Percentiles rank a stretch among this genome's conserved stretches.
Evolutionary conservation across 1,139 yeast species (phyloP).

Genomic region (Debaryomyces singareniensis): DNA sequence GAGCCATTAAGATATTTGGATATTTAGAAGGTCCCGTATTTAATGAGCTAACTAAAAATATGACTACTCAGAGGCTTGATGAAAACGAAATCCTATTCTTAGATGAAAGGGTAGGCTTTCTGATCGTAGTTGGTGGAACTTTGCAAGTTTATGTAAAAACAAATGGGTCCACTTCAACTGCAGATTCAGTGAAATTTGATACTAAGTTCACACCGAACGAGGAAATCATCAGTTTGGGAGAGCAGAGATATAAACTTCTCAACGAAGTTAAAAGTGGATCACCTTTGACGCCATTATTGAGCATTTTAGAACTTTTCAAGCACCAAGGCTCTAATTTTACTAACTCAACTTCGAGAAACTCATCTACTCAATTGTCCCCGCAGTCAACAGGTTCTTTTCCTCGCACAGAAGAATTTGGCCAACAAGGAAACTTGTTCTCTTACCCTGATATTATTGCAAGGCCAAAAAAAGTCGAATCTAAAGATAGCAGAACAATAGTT

Average conservation of each 20-base stretch:
- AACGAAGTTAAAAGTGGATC: constrained; percentile 84
- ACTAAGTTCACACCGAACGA: constrained; percentile 24
- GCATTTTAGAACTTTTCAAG: constrained; percentile 67
- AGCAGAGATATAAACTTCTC: constrained; percentile 62
- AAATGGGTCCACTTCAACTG: constrained; percentile 16
- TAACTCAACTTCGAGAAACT: not conserved
- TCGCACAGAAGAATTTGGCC: not conserved
- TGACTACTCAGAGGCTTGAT: constrained; percentile 82
- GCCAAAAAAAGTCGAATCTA: constrained; percentile 34
- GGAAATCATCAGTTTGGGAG: constrained; percentile 39
- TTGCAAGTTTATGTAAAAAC: constrained; percentile 71
- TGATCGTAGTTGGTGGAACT: constrained; percentile 91
- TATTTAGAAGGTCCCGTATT: constrained; percentile 86
- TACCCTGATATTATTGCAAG: constrained; percentile 50
- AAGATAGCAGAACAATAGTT: constrained; percentile 50
- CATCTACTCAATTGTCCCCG: not conserved
- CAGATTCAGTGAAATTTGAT: constrained; percentile 21
- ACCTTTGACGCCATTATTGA: constrained; percentile 77
- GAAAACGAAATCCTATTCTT: constrained; percentile 70
- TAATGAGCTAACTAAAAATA: constrained; percentile 84
- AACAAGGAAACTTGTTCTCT: not conserved
- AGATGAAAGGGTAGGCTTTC: constrained; percentile 75
- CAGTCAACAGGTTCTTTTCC: not conserved
- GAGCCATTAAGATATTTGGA: constrained; percentile 92
- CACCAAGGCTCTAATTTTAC: not conserved